Conservation (phyloP, 306 rosid species). For the Herpetospermum pedunculosum region DNA sequence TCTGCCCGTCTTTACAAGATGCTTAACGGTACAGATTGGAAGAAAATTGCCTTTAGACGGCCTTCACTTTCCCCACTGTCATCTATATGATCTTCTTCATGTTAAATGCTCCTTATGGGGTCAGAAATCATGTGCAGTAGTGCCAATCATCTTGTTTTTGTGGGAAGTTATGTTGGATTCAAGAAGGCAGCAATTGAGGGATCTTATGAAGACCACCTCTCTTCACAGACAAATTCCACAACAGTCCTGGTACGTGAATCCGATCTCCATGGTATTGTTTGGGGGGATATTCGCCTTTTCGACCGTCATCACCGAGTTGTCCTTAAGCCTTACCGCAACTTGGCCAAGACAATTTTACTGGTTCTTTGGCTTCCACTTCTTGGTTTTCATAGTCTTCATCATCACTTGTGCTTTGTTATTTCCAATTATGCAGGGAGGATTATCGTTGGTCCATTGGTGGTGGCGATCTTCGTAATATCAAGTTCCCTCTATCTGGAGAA, state of each 20-base stretch:
- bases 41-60: constrained; percentile 34
- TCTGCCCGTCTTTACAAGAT: no score
- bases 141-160: constrained; percentile 61
- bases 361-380: constrained; percentile 59
- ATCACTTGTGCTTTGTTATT: no score
- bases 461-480: no score
- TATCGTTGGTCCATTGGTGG: no score
- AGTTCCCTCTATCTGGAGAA: no score
- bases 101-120: constrained; percentile 51
- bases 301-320: no score
- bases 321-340: no score
- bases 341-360: constrained; percentile 63
- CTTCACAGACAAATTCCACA: constrained; percentile 67
- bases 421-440: no score
- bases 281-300: no score
- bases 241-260: no score
- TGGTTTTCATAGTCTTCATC: constrained; percentile 49
- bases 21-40: constrained; percentile 59
- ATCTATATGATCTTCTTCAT: constrained; percentile 39
- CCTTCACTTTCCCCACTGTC: constrained; percentile 33
- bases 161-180: constrained; percentile 61
- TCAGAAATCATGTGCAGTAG: constrained; percentile 57
- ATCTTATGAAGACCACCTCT: constrained; percentile 57
- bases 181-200: constrained; percentile 57
- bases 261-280: no score